These are phyloP conservation scores for Dalbergia cochinchinensis DNA, from an alignment of 306 rosid genomes.

Conservation along the genomic window DNA sequence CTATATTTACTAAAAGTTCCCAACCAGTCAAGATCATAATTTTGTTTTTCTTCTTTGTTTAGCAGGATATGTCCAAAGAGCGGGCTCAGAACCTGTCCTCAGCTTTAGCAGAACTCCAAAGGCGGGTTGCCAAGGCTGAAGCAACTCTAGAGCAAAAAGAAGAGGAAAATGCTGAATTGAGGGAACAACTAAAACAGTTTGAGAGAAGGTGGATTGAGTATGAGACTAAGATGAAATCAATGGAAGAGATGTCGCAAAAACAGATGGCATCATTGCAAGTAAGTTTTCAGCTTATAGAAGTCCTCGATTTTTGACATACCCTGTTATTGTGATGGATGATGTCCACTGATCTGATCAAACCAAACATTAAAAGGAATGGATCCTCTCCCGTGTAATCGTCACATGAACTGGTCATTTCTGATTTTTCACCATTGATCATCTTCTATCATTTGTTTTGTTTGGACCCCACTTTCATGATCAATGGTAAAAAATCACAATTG, in stretches of 20 bases:
- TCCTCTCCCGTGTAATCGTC: too few species aligned
- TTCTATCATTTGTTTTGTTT: too few species aligned
- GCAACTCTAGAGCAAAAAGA: slow-evolving; percentile 82
- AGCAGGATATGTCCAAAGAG: slow-evolving; percentile 56
- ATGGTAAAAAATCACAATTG: neutral
- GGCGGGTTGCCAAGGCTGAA: slow-evolving; percentile 77
- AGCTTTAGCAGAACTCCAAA: slow-evolving; percentile 74
- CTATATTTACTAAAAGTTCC: slow-evolving; percentile 14
- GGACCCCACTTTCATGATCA: too few species aligned
- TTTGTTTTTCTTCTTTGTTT: slow-evolving; percentile 33
- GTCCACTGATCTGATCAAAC: too few species aligned
- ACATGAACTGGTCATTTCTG: too few species aligned
- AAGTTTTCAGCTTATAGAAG: slow-evolving; percentile 53
- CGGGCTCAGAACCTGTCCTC: slow-evolving; percentile 58
- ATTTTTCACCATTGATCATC: too few species aligned
- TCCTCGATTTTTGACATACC: neutral
- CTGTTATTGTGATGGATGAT: too few species aligned
- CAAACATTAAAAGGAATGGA: too few species aligned
- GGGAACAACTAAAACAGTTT: slow-evolving; percentile 74
- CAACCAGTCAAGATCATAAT: slow-evolving; percentile 14
- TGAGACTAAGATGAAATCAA: slow-evolving; percentile 88
- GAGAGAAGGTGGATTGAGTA: slow-evolving; percentile 92
- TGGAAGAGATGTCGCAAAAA: slow-evolving; percentile 96
- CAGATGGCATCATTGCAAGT: slow-evolving; percentile 98
- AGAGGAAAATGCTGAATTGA: slow-evolving; percentile 82